Evolutionary conservation across 176 grass and related monocot species (phyloP), one percentile per base, ranked within the genome.

Genomic region (Thalia dealbata): DNA sequence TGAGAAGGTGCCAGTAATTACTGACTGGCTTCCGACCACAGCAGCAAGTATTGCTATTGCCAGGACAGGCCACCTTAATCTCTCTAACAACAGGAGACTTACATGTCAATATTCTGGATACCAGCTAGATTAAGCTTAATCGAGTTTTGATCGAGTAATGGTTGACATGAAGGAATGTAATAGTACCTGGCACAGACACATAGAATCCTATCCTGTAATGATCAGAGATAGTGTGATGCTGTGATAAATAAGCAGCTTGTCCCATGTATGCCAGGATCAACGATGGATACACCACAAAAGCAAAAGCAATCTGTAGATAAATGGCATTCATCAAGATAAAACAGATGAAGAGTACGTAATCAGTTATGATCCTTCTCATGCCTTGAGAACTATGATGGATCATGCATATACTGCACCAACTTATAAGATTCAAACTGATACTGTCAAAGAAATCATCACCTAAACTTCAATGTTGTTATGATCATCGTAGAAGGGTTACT

Each of bases 251-350:
- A 25, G 73, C 73, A 43, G 73, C 73, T 75, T 75, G 52, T 45
- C 73, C 73, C 73, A 75, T 75, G 23, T 75, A 75, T 27, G 73
- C 73, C 24, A 75, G 73, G 41, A 75, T 15, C 18, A 75, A 54
- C 11, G 52, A 75, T 21, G 73, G 73, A 75, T 75, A 75, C 35
- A 75, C 73, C 58, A 75, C 28, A 64, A 46, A 75, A 26, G 73
- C 30, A 46, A 75, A 63, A 19, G 58, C 73, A 14, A 75, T 63
- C 73, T 75, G 62, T 64, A 29, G 12, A 64, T 32, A 32, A 64
- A 64, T 64, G 10, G 45, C 45, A 48, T 38, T 48, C 45, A 48
- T 48, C 32, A 38, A 38, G 32, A 38, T 48, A 8, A 48, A 48
- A 48, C 45, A 13, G 45, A 48, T 48, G 11, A 2, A 48, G 6